A percentile compares a stretch with the other conserved stretches of the same genome.
These are phyloP conservation scores for Boletus subparvulus DNA, from an alignment of 768 basidiomycete genomes.

Conservation along the genomic window DNA sequence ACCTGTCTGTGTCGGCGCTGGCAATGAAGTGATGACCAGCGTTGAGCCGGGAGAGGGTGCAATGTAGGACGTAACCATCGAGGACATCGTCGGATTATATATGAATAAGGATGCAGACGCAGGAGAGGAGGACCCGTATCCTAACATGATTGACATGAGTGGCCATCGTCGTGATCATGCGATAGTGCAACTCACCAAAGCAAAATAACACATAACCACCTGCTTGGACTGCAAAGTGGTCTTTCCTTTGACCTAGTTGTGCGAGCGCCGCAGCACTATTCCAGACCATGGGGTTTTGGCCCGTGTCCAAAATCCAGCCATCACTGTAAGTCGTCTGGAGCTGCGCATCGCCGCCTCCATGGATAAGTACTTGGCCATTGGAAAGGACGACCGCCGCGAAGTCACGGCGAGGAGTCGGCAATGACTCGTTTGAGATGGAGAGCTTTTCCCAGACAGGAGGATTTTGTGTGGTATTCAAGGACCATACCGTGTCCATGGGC, in stretches of 20 bases:
- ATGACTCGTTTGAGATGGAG: conserved; percentile 35
- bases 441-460: conserved; percentile 51
- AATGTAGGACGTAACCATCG: conserved; percentile 44
- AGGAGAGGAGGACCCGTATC: conserved; percentile 33
- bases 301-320: conserved; percentile 70
- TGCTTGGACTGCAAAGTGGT: conserved; percentile 69
- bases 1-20: conserved; percentile 34
- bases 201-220: conserved; percentile 70
- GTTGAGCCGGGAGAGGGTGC: conserved; percentile 33
- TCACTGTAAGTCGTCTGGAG: conserved; percentile 56
- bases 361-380: conserved; percentile 62
- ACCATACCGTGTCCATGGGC: conserved; percentile 60
- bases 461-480: conserved; percentile 54
- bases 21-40: conserved; percentile 34
- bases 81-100: conserved; percentile 41
- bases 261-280: conserved; percentile 47
- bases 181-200: conserved; percentile 56
- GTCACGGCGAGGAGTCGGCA: conserved; percentile 60
- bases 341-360: conserved; percentile 69
- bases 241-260: conserved; percentile 61
- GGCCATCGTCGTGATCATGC: not conserved
- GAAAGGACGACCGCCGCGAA: conserved; percentile 56
- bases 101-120: conserved; percentile 56
- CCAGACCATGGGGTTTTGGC: conserved; percentile 61
- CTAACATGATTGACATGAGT: conserved; percentile 24